Base-by-base conservation (phyloP, 1,139 yeast genomes). In the Debaryomyces sp. region DNA sequence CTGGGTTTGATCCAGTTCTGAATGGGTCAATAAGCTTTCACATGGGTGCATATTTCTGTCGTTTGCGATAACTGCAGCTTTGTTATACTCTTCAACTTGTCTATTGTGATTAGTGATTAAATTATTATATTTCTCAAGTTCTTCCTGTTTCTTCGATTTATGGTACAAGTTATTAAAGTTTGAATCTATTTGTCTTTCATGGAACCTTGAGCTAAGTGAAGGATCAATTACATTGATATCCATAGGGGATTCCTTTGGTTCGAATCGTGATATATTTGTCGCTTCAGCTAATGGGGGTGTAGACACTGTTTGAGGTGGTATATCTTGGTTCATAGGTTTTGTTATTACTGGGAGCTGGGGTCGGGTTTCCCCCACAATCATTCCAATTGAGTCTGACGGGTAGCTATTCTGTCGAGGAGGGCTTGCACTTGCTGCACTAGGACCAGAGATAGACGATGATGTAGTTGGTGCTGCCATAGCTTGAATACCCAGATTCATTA, bases 41-140 rank as follows among this genome's bases (percentile, higher is more conserved):
- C 29, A 13, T 12, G 35, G 29, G 7, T 18, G 22, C 4, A 21
- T 4, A 9, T 41, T 29, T 15, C 38, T 18, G 17, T 45, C 48
- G 13, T 41, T 46, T n/a, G 36, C 34, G 7, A 38, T 39, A 10
- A 50, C 40, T 9, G 47, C 46, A 4, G 43, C 42, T 35, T 53
- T 53, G 36, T 53, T 53, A 33, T 50, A 53, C 23, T 48, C 50
- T 29, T 53, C 56, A 10, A 50, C 54, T 38, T 53, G 56, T 15
- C 36, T 29, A 35, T 53, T 53, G 32, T 53, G 56, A 7, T 30
- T 36, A 9, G 27, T 10, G 15, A 53, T 44, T 12, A 53, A 40
- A 22, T 48, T 43, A 38, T 54, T 54, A 41, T 51, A 53, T 5
- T 38, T 36, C 12, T 49, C 53, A 13, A 52, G 35, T 17, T 50